Percentiles rank a stretch among this genome's conserved stretches.
phyloP scores from a whole-genome alignment of 2,329 filamentous ascomycete species.

The Moelleriella libera region DNA sequence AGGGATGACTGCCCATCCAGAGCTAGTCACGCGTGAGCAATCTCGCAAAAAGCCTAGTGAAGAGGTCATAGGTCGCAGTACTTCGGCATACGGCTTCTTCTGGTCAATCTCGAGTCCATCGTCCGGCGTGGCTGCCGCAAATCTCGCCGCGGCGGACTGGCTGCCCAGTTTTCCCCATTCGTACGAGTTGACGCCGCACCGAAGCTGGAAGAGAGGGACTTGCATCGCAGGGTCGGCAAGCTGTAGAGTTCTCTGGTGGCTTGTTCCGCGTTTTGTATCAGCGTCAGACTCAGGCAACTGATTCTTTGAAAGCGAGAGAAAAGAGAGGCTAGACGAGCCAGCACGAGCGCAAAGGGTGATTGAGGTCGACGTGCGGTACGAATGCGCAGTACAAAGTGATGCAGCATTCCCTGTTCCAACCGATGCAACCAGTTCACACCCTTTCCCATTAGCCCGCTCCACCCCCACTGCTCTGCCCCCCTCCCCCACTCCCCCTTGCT shows the following conservation, averaged over 20 bases:
- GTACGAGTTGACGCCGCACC: conserved; percentile 93
- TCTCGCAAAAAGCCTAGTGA: neutral
- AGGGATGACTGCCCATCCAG: conserved; percentile 98
- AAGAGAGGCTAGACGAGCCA: too few relatives aligned
- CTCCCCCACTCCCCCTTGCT: too few relatives aligned
- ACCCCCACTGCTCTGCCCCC: too few relatives aligned
- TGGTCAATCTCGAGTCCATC: conserved; percentile 63
- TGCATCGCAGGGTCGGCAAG: conserved; percentile 32
- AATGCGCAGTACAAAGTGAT: too few relatives aligned
- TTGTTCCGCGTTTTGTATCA: neutral
- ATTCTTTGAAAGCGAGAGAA: neutral
- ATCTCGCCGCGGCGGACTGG: conserved; percentile 77
- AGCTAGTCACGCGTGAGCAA: conserved; percentile 37
- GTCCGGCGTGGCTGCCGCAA: conserved; percentile 70
- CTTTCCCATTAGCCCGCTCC: too few relatives aligned
- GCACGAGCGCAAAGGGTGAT: too few relatives aligned
- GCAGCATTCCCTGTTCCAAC: too few relatives aligned
- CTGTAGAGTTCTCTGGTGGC: neutral
- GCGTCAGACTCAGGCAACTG: neutral
- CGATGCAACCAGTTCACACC: too few relatives aligned
- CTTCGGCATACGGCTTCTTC: conserved; percentile 91
- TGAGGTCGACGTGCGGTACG: too few relatives aligned
- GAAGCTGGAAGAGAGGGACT: conserved; percentile 71
- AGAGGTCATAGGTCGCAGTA: conserved; percentile 14
- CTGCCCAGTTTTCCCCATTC: conserved; percentile 95